Conservation (phyloP, 208 protist genomes). For the Tritrichomonas foetus region DNA sequence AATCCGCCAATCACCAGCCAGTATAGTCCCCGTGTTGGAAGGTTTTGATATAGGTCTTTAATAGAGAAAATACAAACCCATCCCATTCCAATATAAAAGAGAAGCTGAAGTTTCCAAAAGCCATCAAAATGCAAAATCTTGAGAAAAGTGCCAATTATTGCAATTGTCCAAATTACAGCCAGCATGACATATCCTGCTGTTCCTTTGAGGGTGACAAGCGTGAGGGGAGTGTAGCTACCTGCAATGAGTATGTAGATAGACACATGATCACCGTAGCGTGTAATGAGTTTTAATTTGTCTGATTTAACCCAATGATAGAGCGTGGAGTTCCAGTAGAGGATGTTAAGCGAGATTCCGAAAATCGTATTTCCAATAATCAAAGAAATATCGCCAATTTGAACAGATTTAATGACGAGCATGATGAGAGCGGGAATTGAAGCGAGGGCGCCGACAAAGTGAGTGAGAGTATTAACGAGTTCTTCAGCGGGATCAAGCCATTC, state of each 20-base stretch:
- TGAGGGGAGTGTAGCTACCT: background rate
- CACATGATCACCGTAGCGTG: background rate
- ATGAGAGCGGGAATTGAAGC: no score
- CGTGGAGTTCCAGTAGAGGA: background rate
- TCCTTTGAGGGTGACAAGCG: background rate
- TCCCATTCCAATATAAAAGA: background rate
- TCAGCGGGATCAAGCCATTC: no score
- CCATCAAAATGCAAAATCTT: background rate
- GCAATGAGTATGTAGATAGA: background rate
- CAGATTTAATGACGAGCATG: no score
- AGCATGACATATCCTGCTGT: background rate
- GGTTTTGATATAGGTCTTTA: background rate
- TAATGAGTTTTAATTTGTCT: background rate
- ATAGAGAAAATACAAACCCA: background rate
- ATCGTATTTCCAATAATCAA: background rate
- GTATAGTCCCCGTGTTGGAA: background rate
- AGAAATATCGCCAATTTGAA: no score
- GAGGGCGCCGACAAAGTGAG: no score
- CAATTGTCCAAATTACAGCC: background rate
- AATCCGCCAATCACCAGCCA: background rate
- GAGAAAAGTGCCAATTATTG: background rate
- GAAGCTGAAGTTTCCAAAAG: background rate
- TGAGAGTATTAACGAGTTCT: no score
- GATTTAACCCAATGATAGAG: background rate
- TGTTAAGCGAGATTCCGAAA: background rate